Percentiles rank a stretch among this genome's conserved stretches.
Conservation (phyloP, 78 protist species). For the Chrysochromulina tobinii region DNA sequence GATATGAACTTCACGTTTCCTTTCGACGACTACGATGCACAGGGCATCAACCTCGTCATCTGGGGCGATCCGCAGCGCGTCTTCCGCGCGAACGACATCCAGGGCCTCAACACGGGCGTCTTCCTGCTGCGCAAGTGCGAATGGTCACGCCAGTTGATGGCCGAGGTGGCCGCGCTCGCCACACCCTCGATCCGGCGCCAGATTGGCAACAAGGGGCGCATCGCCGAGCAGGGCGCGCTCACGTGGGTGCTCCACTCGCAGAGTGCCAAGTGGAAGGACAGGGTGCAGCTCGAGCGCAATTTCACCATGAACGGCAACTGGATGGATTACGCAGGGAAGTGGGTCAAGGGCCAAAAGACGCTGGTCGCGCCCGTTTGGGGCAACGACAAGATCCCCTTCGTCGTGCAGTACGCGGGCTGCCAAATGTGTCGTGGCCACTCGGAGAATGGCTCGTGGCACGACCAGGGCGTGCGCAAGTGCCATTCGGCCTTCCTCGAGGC, state of each 20-base stretch:
- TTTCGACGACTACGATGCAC: neutral
- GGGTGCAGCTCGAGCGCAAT: slow-evolving; percentile 14
- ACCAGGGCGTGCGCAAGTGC: neutral
- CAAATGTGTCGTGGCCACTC: slow-evolving; percentile 29
- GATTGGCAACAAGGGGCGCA: neutral
- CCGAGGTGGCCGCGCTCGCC: slow-evolving; percentile 5
- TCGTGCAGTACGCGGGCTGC: slow-evolving; percentile 28
- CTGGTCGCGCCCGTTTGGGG: neutral
- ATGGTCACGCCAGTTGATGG: slow-evolving; percentile 23
- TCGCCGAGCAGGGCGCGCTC: slow-evolving; percentile 20
- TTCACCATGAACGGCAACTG: slow-evolving; percentile 8
- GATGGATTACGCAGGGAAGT: neutral
- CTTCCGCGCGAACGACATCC: slow-evolving; percentile 11
- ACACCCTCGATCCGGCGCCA: neutral
- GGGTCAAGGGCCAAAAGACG: neutral
- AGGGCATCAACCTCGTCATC: slow-evolving; percentile 23
- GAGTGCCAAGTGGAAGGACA: neutral
- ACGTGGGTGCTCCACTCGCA: slow-evolving; percentile 4
- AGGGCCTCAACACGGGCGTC: neutral
- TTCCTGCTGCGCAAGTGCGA: slow-evolving; percentile 28
- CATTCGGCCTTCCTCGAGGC: neutral
- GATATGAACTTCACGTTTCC: neutral
- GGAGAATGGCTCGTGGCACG: slow-evolving; percentile 20
- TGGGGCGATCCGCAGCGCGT: slow-evolving; percentile 18
- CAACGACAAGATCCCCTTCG: neutral